Evolutionary conservation across 2,329 filamentous ascomycete genomes (phyloP).

Genomic region (Bipolaris victoriae): DNA sequence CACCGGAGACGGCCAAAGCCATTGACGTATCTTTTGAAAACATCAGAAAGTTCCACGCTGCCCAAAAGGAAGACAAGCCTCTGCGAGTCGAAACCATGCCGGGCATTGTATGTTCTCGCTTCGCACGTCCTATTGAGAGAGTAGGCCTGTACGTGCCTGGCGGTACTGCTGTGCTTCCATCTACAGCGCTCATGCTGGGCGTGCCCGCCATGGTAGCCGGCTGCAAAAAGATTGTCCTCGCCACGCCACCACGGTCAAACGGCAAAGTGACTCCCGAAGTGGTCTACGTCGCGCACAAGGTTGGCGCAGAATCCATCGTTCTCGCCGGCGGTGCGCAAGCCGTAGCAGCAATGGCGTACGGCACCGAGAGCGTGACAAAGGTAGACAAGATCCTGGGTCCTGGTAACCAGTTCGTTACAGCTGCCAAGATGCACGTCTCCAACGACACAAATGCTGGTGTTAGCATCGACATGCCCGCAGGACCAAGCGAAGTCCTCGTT

Average conservation of each 20-base stretch:
- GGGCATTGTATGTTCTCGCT: conserved; percentile 91
- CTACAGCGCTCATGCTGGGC: conserved; percentile 96
- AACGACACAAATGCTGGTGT: conserved; percentile 97
- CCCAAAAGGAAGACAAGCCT: conserved; percentile 83
- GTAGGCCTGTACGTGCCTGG: conserved; percentile 97
- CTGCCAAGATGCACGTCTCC: conserved; percentile 96
- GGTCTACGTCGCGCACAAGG: conserved; percentile 95
- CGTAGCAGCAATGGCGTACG: conserved; percentile 95
- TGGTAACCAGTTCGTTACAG: conserved; percentile 97
- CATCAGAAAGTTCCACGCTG: conserved; percentile 90
- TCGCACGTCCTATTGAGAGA: conserved; percentile 87
- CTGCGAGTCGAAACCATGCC: conserved; percentile 96
- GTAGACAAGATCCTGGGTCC: conserved; percentile 99
- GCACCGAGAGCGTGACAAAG: conserved; percentile 91
- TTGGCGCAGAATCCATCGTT: conserved; percentile 94
- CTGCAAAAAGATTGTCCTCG: conserved; percentile 92
- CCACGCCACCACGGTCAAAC: conserved; percentile 86
- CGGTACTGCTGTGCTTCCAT: conserved; percentile 95
- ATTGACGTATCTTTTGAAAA: conserved; percentile 95
- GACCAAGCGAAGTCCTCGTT: conserved; percentile 95
- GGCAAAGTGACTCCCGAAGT: conserved; percentile 95
- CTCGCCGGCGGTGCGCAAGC: conserved; percentile 95
- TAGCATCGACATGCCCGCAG: conserved; percentile 97
- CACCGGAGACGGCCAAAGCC: conserved; percentile 83
- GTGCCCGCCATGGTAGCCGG: conserved; percentile 97